These are phyloP conservation scores for Hypericum androsaemum DNA, from an alignment of 345 rosid genomes.

Conservation along the genomic window DNA sequence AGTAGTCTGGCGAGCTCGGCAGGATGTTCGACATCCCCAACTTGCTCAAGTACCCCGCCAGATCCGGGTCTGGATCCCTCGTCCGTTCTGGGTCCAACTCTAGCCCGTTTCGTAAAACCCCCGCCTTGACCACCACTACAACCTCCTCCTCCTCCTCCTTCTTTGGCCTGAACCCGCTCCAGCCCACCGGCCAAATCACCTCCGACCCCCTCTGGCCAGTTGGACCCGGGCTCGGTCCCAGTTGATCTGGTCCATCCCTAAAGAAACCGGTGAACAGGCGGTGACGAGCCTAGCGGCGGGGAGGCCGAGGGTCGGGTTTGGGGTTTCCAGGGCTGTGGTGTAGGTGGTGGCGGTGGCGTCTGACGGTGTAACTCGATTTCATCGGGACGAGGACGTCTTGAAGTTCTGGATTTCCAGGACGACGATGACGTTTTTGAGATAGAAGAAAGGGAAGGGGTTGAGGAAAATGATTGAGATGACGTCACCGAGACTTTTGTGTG, in stretches of 20 bases:
- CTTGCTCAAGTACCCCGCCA: constrained; percentile 27
- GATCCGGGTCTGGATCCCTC: too few species aligned
- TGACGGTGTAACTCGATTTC: too few species aligned
- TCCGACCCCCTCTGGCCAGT: constrained; percentile 77
- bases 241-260: constrained; percentile 20
- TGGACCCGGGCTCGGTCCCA: constrained; percentile 22
- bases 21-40: constrained; percentile 86
- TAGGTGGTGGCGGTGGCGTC: constrained; percentile 62
- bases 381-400: too few species aligned
- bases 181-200: constrained; percentile 83
- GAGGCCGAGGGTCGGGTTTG: constrained; percentile 65
- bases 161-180: constrained; percentile 68
- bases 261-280: constrained; percentile 50
- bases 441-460: too few species aligned
- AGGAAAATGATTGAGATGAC: too few species aligned
- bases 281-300: constrained; percentile 59
- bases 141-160: too few species aligned
- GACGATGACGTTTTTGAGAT: too few species aligned
- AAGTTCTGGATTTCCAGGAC: too few species aligned
- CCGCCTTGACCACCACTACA: too few species aligned
- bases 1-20: constrained; percentile 90
- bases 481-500: too few species aligned
- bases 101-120: too few species aligned
- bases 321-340: constrained; percentile 59
- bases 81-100: too few species aligned